Conservation (phyloP, 1,284 basidiomycete genomes). For the Boletus austroedulis region DNA sequence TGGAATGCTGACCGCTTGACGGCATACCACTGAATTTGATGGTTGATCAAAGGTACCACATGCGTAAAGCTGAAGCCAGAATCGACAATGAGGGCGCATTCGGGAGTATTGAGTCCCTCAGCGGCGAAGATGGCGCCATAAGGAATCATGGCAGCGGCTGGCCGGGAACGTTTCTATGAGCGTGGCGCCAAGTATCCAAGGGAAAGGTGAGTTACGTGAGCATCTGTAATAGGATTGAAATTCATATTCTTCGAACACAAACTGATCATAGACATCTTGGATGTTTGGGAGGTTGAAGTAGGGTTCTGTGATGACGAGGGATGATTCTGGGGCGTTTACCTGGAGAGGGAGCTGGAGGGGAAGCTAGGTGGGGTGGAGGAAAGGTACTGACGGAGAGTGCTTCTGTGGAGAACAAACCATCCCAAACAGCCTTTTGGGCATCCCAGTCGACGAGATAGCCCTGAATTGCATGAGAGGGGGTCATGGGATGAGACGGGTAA, state of each 20-base stretch:
- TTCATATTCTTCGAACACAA: constrained; percentile 95
- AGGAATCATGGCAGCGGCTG: constrained; percentile 78
- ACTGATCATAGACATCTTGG: constrained; percentile 88
- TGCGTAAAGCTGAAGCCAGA: constrained; percentile 93
- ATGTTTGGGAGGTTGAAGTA: constrained; percentile 91
- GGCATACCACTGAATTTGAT: constrained; percentile 72
- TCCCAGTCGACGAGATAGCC: constrained; percentile 92
- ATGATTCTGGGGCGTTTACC: constrained; percentile 70
- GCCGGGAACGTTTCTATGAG: constrained; percentile 19
- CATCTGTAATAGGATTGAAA: constrained; percentile 80
- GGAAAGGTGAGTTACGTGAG: constrained; percentile 58
- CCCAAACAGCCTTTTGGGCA: constrained; percentile 88
- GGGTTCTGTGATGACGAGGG: constrained; percentile 86
- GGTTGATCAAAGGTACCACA: constrained; percentile 79
- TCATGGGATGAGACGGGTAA: constrained; percentile 10
- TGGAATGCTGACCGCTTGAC: constrained; percentile 65
- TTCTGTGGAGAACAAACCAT: constrained; percentile 73
- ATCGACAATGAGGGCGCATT: constrained; percentile 84
- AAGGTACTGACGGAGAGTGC: constrained; percentile 59
- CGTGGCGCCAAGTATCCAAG: constrained; percentile 19
- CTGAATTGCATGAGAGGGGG: constrained; percentile 42
- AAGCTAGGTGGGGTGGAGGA: neutral
- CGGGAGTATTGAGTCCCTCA: constrained; percentile 52
- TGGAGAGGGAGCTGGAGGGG: constrained; percentile 34
- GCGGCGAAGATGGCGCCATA: constrained; percentile 60